Evolutionary conservation across 2,329 filamentous ascomycete genomes (phyloP).

Genomic region (Samsoniella hepiali): DNA sequence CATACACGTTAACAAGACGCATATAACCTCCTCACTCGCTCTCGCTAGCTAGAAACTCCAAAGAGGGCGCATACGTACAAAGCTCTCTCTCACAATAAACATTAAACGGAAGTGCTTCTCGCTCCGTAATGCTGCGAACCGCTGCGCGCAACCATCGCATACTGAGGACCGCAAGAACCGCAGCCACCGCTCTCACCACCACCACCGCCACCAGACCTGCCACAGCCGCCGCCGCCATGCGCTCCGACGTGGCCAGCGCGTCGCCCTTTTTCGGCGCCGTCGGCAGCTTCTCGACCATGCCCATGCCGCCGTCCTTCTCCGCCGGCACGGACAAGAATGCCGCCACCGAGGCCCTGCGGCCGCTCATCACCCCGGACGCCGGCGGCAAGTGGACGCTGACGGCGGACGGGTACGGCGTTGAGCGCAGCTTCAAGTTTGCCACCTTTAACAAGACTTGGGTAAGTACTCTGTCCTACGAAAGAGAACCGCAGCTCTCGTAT

Average conservation of each 20-base stretch:
- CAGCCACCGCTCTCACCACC: neutral
- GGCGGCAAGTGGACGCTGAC: conserved; percentile 49
- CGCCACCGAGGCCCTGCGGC: conserved; percentile 34
- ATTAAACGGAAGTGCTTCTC: neutral
- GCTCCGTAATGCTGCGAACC: conserved; percentile 10
- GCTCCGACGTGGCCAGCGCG: conserved; percentile 11
- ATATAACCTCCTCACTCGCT: neutral
- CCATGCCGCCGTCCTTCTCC: conserved; percentile 40
- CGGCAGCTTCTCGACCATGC: conserved; percentile 24
- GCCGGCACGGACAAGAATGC: conserved; percentile 42
- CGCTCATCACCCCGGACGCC: conserved; percentile 39
- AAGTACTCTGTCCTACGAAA: conserved; percentile 25
- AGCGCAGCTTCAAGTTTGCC: conserved; percentile 61
- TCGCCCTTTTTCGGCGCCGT: conserved; percentile 12
- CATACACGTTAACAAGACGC: neutral
- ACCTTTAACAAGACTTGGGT: conserved; percentile 66
- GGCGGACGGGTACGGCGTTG: conserved; percentile 50
- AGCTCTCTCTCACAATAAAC: neutral
- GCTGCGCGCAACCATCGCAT: neutral
- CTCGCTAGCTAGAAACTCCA: neutral
- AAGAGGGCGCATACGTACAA: neutral
- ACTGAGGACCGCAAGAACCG: neutral
- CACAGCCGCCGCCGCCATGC: conserved; percentile 3
- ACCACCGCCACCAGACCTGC: neutral
- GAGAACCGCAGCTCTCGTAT: too few relatives aligned